A percentile compares a stretch with the other conserved stretches of the same genome.
Evolutionary conservation across 2,329 filamentous ascomycete species (phyloP).

Genomic region (Shiraia bambusicola): DNA sequence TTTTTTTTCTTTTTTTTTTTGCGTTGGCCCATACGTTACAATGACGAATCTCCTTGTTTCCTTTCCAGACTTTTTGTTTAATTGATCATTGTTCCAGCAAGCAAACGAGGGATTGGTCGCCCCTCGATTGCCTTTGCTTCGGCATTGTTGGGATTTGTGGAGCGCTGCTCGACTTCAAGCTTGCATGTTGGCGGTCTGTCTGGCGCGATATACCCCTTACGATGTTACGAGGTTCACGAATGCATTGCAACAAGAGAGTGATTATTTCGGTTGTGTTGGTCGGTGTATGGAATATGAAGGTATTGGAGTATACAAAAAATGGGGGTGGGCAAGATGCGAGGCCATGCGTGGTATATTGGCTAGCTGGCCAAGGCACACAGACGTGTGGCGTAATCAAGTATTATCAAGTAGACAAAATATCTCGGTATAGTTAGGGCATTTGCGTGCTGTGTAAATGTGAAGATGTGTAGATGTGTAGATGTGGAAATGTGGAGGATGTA

Average conservation of each 20-base stretch:
- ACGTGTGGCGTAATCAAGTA: background rate
- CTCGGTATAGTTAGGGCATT: background rate
- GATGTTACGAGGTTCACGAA: conserved; percentile 29
- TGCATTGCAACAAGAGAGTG: conserved; percentile 16
- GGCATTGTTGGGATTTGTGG: conserved; percentile 9
- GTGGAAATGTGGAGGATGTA: too few relatives aligned
- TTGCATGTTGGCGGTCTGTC: conserved; percentile 8
- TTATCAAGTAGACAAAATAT: background rate
- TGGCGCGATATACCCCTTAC: conserved; percentile 28
- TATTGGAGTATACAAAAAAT: background rate
- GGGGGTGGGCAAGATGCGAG: background rate
- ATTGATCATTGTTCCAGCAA: conserved; percentile 11
- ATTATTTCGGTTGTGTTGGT: background rate
- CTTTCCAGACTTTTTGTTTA: background rate
- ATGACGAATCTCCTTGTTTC: conserved; percentile 1
- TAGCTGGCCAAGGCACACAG: too few relatives aligned
- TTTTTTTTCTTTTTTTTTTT: background rate
- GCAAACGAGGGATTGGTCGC: conserved; percentile 3
- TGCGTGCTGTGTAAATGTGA: background rate
- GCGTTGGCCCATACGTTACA: too few relatives aligned
- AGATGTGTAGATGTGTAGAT: too few relatives aligned
- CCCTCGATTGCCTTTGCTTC: conserved; percentile 13
- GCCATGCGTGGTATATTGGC: too few relatives aligned
- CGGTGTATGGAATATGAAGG: background rate
- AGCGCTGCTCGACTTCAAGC: conserved; percentile 7